Base-by-base conservation (phyloP, 495 filamentous ascomycete species). In the Daldinia bambusicola region DNA sequence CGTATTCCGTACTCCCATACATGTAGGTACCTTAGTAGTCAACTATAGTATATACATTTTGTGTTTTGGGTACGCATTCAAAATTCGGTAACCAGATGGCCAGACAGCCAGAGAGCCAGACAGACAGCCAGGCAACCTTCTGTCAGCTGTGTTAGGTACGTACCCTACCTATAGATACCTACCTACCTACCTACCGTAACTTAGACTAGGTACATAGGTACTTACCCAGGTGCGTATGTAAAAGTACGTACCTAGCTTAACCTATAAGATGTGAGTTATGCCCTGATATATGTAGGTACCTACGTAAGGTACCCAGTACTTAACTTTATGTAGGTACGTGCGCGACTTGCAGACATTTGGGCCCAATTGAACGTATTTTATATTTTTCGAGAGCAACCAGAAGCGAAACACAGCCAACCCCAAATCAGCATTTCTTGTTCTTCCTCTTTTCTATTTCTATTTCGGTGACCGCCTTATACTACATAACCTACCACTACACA, bases 401-500 rank as follows among this genome's bases (percentile, higher is more conserved):
- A 43, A 64, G 57, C 57, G 51, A 69, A 51, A 59, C 53, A 69
- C 40, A 63, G 37, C 66, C 60, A 69, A 59, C 60, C 66, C 66
- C 45, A 37, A 70, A 65, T 61, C 53, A 61, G 55, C 40, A 52
- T 55, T 55, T 43, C 51, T 61, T 62, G 40, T 45, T 66, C 50
- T 45, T 66, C 40, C n/a, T 52, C 31, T 61, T 50, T 61, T 37
- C 45, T 57, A 64, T 50, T 61, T 37, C 45, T 57, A 64, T 65
- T 70, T 70, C 67, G 56, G 67, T 70, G 67, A 70, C 67, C 67
- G 67, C 67, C 62, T 64, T 40, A 26, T 26, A 68, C 56, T n/a
- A n/a, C n/a, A n/a, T n/a, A n/a, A n/a, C n/a, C n/a, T n/a, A n/a
- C n/a, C n/a, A n/a, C n/a, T n/a, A n/a, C n/a, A n/a, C n/a, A n/a